These are phyloP conservation scores for Curvularia sp. DNA, from an alignment of 2,329 filamentous ascomycete genomes.

Conservation along the genomic window DNA sequence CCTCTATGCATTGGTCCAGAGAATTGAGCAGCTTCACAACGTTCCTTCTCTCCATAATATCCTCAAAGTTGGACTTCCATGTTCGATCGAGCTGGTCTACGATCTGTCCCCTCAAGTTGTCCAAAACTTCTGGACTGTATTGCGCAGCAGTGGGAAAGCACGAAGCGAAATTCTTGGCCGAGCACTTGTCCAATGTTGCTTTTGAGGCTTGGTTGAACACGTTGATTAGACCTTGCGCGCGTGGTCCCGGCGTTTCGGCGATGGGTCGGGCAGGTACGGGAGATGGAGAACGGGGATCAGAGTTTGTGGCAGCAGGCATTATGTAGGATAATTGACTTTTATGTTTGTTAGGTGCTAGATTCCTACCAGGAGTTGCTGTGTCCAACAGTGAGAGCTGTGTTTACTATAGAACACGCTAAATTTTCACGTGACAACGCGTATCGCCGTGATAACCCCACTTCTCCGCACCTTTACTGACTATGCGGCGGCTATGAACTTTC, in stretches of 20 bases:
- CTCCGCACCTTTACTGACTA: neutral
- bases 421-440: slow-evolving; percentile 23
- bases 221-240: slow-evolving; percentile 65
- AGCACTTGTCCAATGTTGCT: slow-evolving; percentile 67
- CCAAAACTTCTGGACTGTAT: slow-evolving; percentile 63
- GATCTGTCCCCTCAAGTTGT: slow-evolving; percentile 65
- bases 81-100: slow-evolving; percentile 64
- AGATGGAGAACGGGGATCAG: slow-evolving; percentile 55
- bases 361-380: neutral
- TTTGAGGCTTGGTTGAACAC: slow-evolving; percentile 66
- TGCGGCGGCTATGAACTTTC: neutral
- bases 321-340: neutral
- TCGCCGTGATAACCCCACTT: slow-evolving; percentile 10
- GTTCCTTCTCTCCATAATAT: slow-evolving; percentile 62
- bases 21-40: slow-evolving; percentile 66
- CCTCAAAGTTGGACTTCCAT: slow-evolving; percentile 66
- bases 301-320: slow-evolving; percentile 42
- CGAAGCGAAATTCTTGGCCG: slow-evolving; percentile 65
- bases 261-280: slow-evolving; percentile 62
- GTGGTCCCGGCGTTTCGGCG: slow-evolving; percentile 63
- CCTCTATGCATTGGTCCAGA: slow-evolving; percentile 65
- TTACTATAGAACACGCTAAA: slow-evolving; percentile 26
- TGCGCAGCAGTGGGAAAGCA: slow-evolving; percentile 69
- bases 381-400: slow-evolving; percentile 15
- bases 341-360: neutral